Base-by-base conservation (phyloP, 495 filamentous ascomycete species). In the Lophium mytilinum region DNA sequence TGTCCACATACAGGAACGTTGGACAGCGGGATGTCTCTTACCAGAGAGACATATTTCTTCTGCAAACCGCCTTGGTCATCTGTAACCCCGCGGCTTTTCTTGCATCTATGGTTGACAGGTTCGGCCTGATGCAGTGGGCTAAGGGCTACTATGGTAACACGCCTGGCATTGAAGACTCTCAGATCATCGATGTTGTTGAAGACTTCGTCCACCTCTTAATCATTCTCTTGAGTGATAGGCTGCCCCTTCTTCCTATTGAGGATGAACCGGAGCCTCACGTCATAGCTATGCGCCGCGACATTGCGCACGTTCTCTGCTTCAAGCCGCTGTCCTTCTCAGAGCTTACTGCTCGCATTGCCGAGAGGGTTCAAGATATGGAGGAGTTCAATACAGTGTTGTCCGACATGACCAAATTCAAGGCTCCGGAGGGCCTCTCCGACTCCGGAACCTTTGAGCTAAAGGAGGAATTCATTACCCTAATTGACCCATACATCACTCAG, bases 201-300 rank as follows among this genome's bases (percentile, higher is more conserved):
- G 94, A 99, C 61, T 90, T 99, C 73, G 80, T 96, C 35, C 92
- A 97, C 68, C 76, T 99, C 14, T 76, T 99, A 46, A 92, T 99
- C 60, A 82, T 96, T 40, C 74, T 95, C 24, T 71, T 97, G 49
- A 95, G 89, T 54, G 93, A 99, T 66, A 81, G 93, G 11, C 87
- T 84, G 17, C 85, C 85, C 0, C 80, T 99, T 49, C 82, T 88
- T 9, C 83, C 84, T 14, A 76, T 76, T 35, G 81, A 85, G 52
- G 84, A 89, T 48, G 84, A 85, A 52, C 73, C 78, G 11, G 76
- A 78, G 47, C 75, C 86, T 14, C 83, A 85, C 35, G 71, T 83
- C 17, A 78, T 85, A 48, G 84, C 84, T 14, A 87, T 96, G 69
- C 84, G 84, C 49, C 82, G 89, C 33, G 94, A 97, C 64, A 87